These are phyloP conservation scores for Glutinoglossum americanum DNA, from an alignment of 495 filamentous ascomycete species.

Conservation along the genomic window DNA sequence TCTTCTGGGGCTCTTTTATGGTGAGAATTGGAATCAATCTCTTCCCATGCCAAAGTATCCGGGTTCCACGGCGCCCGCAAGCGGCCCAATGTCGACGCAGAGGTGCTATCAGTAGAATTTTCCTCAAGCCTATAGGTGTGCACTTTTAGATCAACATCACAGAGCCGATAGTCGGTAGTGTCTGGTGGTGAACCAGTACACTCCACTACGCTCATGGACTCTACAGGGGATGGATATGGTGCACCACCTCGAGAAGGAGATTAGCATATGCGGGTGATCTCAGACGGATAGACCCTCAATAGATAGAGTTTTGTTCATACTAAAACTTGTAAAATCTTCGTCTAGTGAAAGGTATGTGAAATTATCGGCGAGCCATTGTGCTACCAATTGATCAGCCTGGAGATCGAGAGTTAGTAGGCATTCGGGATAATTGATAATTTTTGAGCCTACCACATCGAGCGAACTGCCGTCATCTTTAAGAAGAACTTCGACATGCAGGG, in stretches of 20 bases:
- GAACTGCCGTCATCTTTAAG: not conserved
- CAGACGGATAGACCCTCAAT: not conserved
- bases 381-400: not conserved
- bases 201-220: conserved; percentile 13
- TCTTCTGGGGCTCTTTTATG: not conserved
- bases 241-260: not conserved
- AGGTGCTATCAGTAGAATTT: not conserved
- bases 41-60: not conserved
- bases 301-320: not conserved
- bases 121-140: not conserved
- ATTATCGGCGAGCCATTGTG: not conserved
- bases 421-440: not conserved
- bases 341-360: not conserved
- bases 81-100: not conserved
- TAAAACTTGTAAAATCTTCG: not conserved
- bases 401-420: not conserved
- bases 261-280: not conserved
- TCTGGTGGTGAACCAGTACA: conserved; percentile 6
- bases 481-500: not conserved
- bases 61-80: not conserved
- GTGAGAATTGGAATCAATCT: not conserved
- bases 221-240: conserved; percentile 3
- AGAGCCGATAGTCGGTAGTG: conserved; percentile 6
- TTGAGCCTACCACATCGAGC: not conserved
- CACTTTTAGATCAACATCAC: conserved; percentile 7